Base-by-base conservation (phyloP, 2,329 filamentous ascomycete genomes). In the Colletotrichum caudatum region DNA sequence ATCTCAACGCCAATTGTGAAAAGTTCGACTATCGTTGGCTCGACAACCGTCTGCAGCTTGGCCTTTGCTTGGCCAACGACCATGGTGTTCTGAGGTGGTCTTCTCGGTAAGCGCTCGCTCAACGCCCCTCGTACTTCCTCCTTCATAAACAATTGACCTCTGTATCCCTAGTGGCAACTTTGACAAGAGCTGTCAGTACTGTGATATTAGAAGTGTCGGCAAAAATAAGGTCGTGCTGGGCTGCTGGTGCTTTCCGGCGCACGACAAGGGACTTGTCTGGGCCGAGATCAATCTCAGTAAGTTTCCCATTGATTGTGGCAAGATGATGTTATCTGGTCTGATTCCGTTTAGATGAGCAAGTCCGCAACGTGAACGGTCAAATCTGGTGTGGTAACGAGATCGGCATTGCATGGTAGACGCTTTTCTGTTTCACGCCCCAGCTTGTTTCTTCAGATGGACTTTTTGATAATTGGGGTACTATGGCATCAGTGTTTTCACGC, bases 61-160 rank as follows among this genome's bases (percentile, higher is more conserved):
- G 74, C 57, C 64, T 56, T 46, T 73, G 73, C 58, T 41, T 73
- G 46, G 58, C 58, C 60, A 74, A 73, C 26, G 57, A 66, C 33
- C 63, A 63, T 20, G 73, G 73, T 35, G 46, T 70, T 16, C 41
- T 67, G 51, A 61, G 46, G 37, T 70, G 67, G 64, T 65, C 68
- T 54, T 50, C 66, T 41, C 53, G 70, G 66, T 68, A 35, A 50
- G 59, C 6, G 37, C 9, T 29, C 29, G 29, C 29, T 29, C 29
- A 29, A 29, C 29, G 29, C 11, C 11, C 2, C 8, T 26, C 14
- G 11, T 9, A 20, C 37, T 3, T 12, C 0, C 16, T 3, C 6
- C 37, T 26, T 26, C 16, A 11, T 3, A 14, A 3, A 1, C 1
- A 14, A 33, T 26, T 60, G 5, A 60, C 5, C n/a, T n/a, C 1